These are phyloP conservation scores for Colletotrichum destructivum DNA, from an alignment of 2,329 filamentous ascomycete species.

Conservation along the genomic window DNA sequence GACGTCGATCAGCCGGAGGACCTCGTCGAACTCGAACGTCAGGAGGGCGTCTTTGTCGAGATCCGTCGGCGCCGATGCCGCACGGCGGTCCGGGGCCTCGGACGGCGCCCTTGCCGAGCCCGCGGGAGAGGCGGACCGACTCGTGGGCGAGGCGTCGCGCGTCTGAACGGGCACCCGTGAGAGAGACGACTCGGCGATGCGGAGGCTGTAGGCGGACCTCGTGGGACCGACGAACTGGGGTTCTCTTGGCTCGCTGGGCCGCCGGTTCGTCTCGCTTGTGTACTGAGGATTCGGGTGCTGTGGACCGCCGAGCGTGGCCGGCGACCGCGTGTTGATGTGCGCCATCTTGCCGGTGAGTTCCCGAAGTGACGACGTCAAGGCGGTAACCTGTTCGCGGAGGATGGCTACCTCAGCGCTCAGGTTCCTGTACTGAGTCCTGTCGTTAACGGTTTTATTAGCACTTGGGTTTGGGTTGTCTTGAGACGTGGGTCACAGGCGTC, in stretches of 20 bases:
- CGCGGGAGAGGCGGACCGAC: constrained; percentile 38
- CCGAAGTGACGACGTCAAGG: constrained; percentile 48
- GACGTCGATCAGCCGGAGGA: constrained; percentile 52
- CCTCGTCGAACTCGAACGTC: constrained; percentile 44
- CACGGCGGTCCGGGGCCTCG: constrained; percentile 42
- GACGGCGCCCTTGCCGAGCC: constrained; percentile 43
- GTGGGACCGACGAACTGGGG: constrained; percentile 57
- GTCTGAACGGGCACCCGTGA: constrained; percentile 54
- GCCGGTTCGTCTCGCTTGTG: constrained; percentile 20
- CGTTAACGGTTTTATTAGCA: background rate
- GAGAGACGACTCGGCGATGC: constrained; percentile 54
- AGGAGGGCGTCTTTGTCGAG: constrained; percentile 20
- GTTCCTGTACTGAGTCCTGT: constrained; percentile 38
- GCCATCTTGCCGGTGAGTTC: constrained; percentile 47
- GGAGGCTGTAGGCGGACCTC: constrained; percentile 52
- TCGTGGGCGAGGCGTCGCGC: constrained; percentile 47
- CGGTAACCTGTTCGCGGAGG: constrained; percentile 50
- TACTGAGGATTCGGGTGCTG: constrained; percentile 38
- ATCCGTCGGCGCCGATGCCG: constrained; percentile 34
- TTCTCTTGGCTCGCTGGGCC: constrained; percentile 47
- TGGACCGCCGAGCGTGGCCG: constrained; percentile 11
- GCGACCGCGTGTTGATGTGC: constrained; percentile 28
- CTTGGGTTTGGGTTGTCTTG: background rate
- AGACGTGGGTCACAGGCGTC: background rate
- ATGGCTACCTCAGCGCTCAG: constrained; percentile 49